Base-by-base conservation (phyloP, 2,329 filamentous ascomycete genomes). In the Pseudomassariella vexata region DNA sequence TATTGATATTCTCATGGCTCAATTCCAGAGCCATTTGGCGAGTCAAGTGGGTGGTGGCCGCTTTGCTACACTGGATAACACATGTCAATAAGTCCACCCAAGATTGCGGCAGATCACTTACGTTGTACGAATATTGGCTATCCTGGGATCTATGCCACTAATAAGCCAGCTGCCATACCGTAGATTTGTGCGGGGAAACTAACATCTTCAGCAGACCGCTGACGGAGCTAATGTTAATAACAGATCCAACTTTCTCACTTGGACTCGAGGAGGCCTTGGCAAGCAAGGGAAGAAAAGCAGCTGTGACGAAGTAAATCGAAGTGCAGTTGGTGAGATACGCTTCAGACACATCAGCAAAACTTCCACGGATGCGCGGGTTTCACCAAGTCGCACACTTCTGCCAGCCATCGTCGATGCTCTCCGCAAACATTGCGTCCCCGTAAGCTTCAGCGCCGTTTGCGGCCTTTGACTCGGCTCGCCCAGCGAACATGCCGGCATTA, bases 171-270 rank as follows among this genome's bases (percentile, higher is more conserved):
- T 18, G 19, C 14, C 16, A 11, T 22, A 5, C 15, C n/a, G 9
- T n/a, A 16, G 6, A 15, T 10, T 8, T 24, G 4, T 6, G 9
- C 8, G 5, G 9, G n/a, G 9, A 11, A n/a, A 46, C 48, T 43
- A 6, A 52, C 50, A 43, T 35, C 45, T 75, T 73, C n/a, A n/a
- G 62, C 5, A 65, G 47, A 1, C 69, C 70, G 1, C 61, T 63
- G 27, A 70, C 65, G n/a, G 62, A 69, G 23, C 60, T 57, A 28
- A 76, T 65, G 32, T 76, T 76, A 40, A 77, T 62, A 17, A 78
- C 59, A 12, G 53, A 63, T 4, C 65, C 65, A 1, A 61, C 59
- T 45, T 68, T 70, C 5, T 66, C 66, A 1, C 63, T 63, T 1
- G 64, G 66, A 5, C 57, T 49, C 3, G 57, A 50, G 9, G 55